Percentiles rank a stretch among this genome's conserved stretches.
phyloP scores from a whole-genome alignment of 495 filamentous ascomycete species.

The Penicillium angulare region DNA sequence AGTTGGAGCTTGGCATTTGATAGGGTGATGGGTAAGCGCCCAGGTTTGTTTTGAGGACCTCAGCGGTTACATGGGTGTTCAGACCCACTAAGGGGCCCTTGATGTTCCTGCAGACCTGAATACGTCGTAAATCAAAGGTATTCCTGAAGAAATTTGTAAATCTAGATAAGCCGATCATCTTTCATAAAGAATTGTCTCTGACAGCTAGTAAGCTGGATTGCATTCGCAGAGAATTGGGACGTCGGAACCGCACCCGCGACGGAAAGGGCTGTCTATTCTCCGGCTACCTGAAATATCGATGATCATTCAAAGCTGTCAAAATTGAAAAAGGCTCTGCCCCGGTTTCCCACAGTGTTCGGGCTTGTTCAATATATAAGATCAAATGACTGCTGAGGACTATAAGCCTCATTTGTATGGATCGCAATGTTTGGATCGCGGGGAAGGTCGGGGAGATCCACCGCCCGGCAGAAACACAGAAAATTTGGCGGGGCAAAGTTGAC shows the following conservation, averaged over 20 bases:
- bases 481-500: constrained; percentile 5
- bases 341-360: no score
- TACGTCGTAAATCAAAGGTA: no score
- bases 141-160: not conserved
- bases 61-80: constrained; percentile 9
- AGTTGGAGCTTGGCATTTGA: constrained; percentile 9
- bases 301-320: no score
- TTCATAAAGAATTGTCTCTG: not conserved
- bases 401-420: not conserved
- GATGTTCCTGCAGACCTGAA: not conserved
- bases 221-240: not conserved
- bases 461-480: constrained; percentile 15
- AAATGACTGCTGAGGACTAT: not conserved
- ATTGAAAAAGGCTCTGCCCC: no score
- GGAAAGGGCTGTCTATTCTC: no score
- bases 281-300: no score
- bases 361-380: no score
- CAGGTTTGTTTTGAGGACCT: constrained; percentile 10
- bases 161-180: not conserved
- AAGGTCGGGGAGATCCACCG: constrained; percentile 10
- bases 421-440: constrained; percentile 3
- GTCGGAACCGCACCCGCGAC: no score
- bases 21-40: constrained; percentile 23
- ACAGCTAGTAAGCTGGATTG: not conserved
- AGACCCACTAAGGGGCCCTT: not conserved